These are phyloP conservation scores for Pholiota adiposa DNA, from an alignment of 1,284 basidiomycete species.

Conservation along the genomic window DNA sequence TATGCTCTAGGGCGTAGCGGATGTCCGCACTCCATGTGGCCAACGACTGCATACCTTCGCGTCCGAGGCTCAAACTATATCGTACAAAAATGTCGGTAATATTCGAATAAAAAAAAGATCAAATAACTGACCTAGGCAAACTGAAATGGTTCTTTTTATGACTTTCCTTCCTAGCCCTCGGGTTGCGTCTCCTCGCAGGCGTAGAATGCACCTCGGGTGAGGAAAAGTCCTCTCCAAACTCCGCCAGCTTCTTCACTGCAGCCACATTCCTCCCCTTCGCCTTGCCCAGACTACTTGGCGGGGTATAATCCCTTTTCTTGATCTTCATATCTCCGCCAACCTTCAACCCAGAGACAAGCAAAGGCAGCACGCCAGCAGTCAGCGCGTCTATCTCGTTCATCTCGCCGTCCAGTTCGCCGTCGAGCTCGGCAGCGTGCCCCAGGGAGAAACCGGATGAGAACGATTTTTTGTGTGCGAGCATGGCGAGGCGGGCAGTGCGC, in stretches of 20 bases:
- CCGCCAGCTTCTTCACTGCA: constrained; percentile 40
- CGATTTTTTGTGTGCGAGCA: constrained; percentile 58
- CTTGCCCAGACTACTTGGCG: constrained; percentile 46
- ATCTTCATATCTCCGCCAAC: constrained; percentile 59
- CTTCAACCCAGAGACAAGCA: constrained; percentile 68
- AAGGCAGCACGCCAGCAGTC: constrained; percentile 67
- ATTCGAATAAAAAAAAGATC: neutral
- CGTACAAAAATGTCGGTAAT: neutral
- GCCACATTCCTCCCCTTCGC: constrained; percentile 39
- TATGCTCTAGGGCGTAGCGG: constrained; percentile 48
- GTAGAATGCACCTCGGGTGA: constrained; percentile 64
- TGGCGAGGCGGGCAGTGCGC: constrained; percentile 49
- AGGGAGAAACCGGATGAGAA: constrained; percentile 67
- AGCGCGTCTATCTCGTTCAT: constrained; percentile 71
- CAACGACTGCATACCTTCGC: constrained; percentile 55
- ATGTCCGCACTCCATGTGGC: constrained; percentile 56
- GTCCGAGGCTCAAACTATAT: constrained; percentile 64
- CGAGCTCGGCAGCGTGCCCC: neutral
- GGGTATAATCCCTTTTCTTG: constrained; percentile 47
- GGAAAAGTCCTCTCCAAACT: constrained; percentile 54
- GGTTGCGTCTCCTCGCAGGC: constrained; percentile 44
- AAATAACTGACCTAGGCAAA: constrained; percentile 54
- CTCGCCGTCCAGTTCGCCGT: constrained; percentile 45
- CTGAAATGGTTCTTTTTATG: constrained; percentile 67
- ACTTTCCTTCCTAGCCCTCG: constrained; percentile 46